Evolutionary conservation across 306 rosid species (phyloP), one percentile per base, ranked within the genome.

Genomic region (Malus sieversii): DNA sequence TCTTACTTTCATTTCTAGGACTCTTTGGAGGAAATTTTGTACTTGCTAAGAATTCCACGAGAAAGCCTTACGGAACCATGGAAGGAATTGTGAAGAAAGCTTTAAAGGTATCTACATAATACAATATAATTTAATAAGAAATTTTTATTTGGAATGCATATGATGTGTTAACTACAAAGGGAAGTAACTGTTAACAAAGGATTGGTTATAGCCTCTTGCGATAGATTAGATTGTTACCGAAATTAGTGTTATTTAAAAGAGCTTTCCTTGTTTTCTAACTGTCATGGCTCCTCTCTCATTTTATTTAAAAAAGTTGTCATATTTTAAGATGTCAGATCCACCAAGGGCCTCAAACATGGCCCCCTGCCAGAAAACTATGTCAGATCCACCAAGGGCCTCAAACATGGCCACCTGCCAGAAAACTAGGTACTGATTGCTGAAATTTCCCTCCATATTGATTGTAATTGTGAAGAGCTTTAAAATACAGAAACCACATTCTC

Each of bases 1-100:
- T 46, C 70, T 64, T 80, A 55, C 72, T 73, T 79, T 40, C 66
- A 40, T 68, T 13, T 71, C 16, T 80, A 94, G 98, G 98, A 90
- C 33, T 68, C 97, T 67, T 86, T 94, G 23, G 98, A 92, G 73
- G 97, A 94, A 77, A 88, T 94, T 69, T 87, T 90, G 1, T 94
- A 94, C 87, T 81, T 90, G 77, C 83, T 92, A 66, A 88, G 97
- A 88, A 94, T 94, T 84, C 97, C 98, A 6, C 97, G 76, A 86
- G 98, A 76, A 94, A 92, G 76, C 97, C 98, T 70, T 94, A 79
- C 80, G 98, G 98, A 77, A 88, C 97, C 57, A 94, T 94, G 98
- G 97, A 94, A 83, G 90, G 95, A 75, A 90, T 86, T 86, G 97
- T 94, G 77, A 92, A 94, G 88, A 94, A 88, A 90, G 92, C 91